Base-by-base conservation (phyloP, 106 monocot species). In the Apostasia ramifera region DNA sequence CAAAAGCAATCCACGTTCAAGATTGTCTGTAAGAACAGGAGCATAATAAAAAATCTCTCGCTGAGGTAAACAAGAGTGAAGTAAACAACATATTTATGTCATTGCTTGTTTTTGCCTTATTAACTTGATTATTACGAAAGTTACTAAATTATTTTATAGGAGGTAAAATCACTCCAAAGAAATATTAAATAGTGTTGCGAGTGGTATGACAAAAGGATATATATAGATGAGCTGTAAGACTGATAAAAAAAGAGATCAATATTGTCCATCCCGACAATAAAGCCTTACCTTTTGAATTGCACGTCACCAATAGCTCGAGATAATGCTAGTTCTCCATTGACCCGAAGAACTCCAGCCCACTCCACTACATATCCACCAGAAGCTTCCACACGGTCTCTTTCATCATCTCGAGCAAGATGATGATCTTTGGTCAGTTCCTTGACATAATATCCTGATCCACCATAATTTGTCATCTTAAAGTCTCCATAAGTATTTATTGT, bases 291-390 rank as follows among this genome's bases (percentile, higher is more conserved):
- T 71, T 94, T 94, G 51, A 83, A 88, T 10, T 77, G 61, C 39
- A 94, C 67, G 79, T 94, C 94, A 81, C 94, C 94, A 77, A 94
- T 94, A 56, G 91, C 85, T 66, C 94, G 79, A 71, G 94, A 91
- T 61, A 94, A 76, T 41, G 91, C 90, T 54, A 94, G 81, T 60
- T 91, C 61, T 13, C 90, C 94, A 74, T 94, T 94, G 56, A 94
- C 83, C 68, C 94, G 80, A 65, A 75, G 59, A 4, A 88, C 87
- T 71, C 87, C 94, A 66, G 84, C 84, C 87, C 90, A 94, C 70
- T 91, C 85, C 47, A 78, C 55, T 67, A 94, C 83, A 81, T 71
- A 80, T 47, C 94, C 94, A 70, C 94, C 94, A 72, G 88, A 71
- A 78, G 82, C 85, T 81, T 94, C 94, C 46, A 94, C 83, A 38